Percentiles rank a stretch among this genome's conserved stretches.
These are phyloP conservation scores for Nematodospora anomalae DNA, from an alignment of 1,139 yeast species.

Conservation along the genomic window DNA sequence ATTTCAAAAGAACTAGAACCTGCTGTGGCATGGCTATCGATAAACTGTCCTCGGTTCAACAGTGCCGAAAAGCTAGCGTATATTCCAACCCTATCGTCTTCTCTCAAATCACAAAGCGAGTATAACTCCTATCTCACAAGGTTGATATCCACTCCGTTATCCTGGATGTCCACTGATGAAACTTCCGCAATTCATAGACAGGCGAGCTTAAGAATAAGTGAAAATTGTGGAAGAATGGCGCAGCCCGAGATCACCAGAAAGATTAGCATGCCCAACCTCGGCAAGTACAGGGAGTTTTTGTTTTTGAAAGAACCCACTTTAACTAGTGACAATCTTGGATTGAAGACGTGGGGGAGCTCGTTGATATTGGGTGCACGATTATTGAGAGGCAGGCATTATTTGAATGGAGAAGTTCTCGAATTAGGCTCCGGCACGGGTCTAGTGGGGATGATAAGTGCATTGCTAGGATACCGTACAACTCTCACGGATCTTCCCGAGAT, in stretches of 20 bases:
- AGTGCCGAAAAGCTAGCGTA: conserved; percentile 23
- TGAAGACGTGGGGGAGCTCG: conserved; percentile 96
- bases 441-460: conserved; percentile 68
- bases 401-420: conserved; percentile 59
- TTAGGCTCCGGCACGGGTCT: conserved; percentile 95
- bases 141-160: conserved; percentile 56
- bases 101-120: conserved; percentile 26
- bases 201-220: conserved; percentile 70
- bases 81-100: conserved; percentile 26
- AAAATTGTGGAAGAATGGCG: conserved; percentile 85
- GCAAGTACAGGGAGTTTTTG: conserved; percentile 27
- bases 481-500: conserved; percentile 83
- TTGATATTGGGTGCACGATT: conserved; percentile 63
- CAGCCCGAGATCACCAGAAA: conserved; percentile 68
- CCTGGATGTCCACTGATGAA: conserved; percentile 43
- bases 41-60: conserved; percentile 35
- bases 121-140: conserved; percentile 64
- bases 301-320: conserved; percentile 76
- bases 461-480: conserved; percentile 49
- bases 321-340: conserved; percentile 82
- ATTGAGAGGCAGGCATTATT: conserved; percentile 22
- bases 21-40: conserved; percentile 43
- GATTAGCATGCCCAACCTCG: conserved; percentile 36
- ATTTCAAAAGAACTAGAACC: conserved; percentile 22
- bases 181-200: conserved; percentile 48